phyloP scores from a whole-genome alignment of 2,329 filamentous ascomycete species.

The Exophiala bonariae region DNA sequence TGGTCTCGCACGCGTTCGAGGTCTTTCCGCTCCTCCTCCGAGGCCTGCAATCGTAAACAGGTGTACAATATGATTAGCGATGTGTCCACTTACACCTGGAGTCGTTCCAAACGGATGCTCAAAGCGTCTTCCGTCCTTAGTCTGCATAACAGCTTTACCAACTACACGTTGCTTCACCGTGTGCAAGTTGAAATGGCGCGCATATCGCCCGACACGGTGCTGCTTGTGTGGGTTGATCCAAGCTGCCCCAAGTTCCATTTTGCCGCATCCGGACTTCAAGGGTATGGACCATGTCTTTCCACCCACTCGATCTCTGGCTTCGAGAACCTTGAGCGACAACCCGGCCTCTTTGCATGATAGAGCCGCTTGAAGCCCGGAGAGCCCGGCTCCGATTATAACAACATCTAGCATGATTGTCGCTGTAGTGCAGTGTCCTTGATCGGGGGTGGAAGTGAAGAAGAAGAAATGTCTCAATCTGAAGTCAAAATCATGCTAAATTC shows the following conservation, averaged over 20 bases:
- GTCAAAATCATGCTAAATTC: background rate
- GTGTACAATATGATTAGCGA: background rate
- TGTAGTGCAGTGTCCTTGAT: background rate
- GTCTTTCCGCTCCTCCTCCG: constrained; percentile 33
- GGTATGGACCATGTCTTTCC: constrained; percentile 37
- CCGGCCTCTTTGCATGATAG: constrained; percentile 30
- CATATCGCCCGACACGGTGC: constrained; percentile 28
- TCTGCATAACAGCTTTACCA: constrained; percentile 33
- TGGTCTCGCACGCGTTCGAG: constrained; percentile 37
- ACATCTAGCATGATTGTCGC: constrained; percentile 26
- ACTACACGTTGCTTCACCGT: constrained; percentile 31
- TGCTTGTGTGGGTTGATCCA: constrained; percentile 41
- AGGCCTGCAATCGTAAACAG: constrained; percentile 23
- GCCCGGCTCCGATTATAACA: constrained; percentile 39
- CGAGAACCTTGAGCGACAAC: constrained; percentile 35
- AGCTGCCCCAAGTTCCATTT: constrained; percentile 43
- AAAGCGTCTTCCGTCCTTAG: constrained; percentile 38
- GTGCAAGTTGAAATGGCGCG: constrained; percentile 29
- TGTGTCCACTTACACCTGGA: constrained; percentile 31
- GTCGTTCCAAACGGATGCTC: constrained; percentile 36
- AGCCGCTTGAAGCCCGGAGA: constrained; percentile 39
- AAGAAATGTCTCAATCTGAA: background rate
- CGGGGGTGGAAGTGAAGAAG: background rate
- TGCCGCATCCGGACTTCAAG: constrained; percentile 22
- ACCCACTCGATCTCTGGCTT: constrained; percentile 44